Evolutionary conservation across 441 rosid genomes (phyloP).

Genomic region (Gossypium davidsonii): DNA sequence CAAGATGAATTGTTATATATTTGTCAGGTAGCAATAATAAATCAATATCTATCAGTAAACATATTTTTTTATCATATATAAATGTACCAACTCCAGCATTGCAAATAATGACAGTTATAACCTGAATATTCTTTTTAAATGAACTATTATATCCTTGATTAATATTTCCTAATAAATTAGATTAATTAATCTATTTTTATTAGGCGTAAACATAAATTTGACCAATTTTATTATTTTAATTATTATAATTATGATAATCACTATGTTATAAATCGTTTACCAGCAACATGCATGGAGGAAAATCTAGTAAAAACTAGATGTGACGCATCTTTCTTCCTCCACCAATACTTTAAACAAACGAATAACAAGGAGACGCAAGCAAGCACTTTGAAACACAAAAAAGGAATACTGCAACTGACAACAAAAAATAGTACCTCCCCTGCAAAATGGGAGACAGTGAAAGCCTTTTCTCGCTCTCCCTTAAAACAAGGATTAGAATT

Average conservation of each 20-base stretch:
- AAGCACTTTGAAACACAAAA: not conserved
- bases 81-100: not conserved
- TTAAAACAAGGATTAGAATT: constrained; percentile 65
- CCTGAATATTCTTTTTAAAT: not conserved
- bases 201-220: not conserved
- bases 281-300: not conserved
- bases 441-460: constrained; percentile 84
- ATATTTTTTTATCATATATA: not conserved
- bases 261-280: not conserved
- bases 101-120: not conserved
- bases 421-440: constrained; percentile 61
- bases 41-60: not conserved
- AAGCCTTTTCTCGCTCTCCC: constrained; percentile 79
- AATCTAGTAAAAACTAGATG: not conserved
- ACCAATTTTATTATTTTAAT: not conserved
- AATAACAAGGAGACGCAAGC: not conserved
- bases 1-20: constrained; percentile 23
- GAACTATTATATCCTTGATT: not conserved
- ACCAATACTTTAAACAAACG: not conserved
- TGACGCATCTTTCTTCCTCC: not conserved
- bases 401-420: not conserved
- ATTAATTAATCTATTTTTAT: not conserved
- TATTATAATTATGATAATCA: not conserved
- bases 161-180: not conserved
- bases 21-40: constrained; percentile 20